These are phyloP conservation scores for Trametes punicea DNA, from an alignment of 768 basidiomycete genomes.

Conservation along the genomic window DNA sequence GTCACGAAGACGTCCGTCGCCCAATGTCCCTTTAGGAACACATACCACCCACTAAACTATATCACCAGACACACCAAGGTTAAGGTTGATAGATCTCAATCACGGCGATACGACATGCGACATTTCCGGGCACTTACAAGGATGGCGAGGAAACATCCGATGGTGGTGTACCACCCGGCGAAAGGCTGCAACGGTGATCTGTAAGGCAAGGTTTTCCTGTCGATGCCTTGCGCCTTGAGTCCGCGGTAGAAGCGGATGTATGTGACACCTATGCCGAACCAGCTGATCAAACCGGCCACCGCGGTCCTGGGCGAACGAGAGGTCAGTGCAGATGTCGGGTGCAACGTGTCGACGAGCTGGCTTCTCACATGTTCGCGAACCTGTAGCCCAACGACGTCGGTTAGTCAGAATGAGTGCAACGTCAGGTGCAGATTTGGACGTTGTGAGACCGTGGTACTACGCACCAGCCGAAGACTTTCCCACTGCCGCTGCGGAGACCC, in stretches of 20 bases:
- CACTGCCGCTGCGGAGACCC: constrained; percentile 34
- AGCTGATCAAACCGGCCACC: constrained; percentile 41
- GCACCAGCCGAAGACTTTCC: constrained; percentile 43
- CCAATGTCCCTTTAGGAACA: constrained; percentile 42
- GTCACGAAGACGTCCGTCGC: constrained; percentile 39
- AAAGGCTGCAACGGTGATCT: constrained; percentile 39
- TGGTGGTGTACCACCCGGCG: constrained; percentile 36
- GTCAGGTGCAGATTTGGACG: not conserved
- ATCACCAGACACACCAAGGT: not conserved
- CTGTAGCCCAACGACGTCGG: not conserved
- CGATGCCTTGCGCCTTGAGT: constrained; percentile 46
- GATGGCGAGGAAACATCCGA: constrained; percentile 29
- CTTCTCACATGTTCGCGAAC: constrained; percentile 25
- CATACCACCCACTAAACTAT: constrained; percentile 40
- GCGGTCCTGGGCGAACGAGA: constrained; percentile 27
- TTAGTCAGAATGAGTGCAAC: not conserved
- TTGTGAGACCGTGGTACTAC: too few species aligned
- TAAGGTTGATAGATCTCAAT: too few species aligned
- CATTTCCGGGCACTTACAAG: too few species aligned
- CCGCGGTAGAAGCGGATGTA: constrained; percentile 49
- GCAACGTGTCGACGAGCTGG: too few species aligned
- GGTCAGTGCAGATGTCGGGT: not conserved
- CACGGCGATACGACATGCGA: too few species aligned
- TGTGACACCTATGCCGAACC: constrained; percentile 43
- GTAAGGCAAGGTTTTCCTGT: constrained; percentile 47